Evolutionary conservation across 148 eudicot genomes (phyloP).

Genomic region (Spergularia marina): DNA sequence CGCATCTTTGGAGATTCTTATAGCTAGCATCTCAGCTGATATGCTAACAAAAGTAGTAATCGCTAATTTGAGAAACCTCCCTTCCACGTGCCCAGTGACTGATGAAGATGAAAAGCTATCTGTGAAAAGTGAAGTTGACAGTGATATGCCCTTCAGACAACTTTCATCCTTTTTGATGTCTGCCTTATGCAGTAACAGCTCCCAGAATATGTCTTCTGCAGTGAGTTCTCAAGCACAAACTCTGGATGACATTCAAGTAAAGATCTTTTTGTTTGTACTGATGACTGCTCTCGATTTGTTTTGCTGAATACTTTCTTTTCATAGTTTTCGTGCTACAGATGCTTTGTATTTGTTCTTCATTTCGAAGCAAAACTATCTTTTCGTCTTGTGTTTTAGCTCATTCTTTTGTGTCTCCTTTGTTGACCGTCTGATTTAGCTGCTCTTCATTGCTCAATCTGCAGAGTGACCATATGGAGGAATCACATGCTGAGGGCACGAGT

Average conservation of each 20-base stretch:
- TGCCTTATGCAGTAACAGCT: slow-evolving; percentile 40
- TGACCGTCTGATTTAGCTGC: slow-evolving; percentile 20
- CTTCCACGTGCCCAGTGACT: slow-evolving; percentile 48
- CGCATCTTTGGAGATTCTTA: slow-evolving; percentile 75
- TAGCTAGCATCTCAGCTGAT: slow-evolving; percentile 88
- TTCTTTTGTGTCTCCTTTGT: slow-evolving; percentile 1
- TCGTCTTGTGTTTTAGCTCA: slow-evolving; percentile 14
- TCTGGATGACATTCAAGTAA: slow-evolving; percentile 53
- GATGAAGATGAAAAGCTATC: slow-evolving; percentile 49
- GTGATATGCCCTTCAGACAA: slow-evolving; percentile 49
- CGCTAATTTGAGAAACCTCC: slow-evolving; percentile 74
- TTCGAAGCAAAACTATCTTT: not conserved
- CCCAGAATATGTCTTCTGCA: slow-evolving; percentile 36
- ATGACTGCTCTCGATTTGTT: not conserved
- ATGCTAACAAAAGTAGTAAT: slow-evolving; percentile 91
- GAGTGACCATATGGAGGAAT: slow-evolving; percentile 39
- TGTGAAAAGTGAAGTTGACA: slow-evolving; percentile 27
- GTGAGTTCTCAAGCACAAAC: slow-evolving; percentile 34
- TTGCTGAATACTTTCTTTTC: not conserved
- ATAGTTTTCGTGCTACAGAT: not conserved
- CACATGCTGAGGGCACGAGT: slow-evolving; percentile 23
- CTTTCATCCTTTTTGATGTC: slow-evolving; percentile 56
- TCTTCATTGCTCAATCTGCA: slow-evolving; percentile 32
- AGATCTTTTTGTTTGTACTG: not conserved
- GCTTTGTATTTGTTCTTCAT: not conserved